phyloP scores from a whole-genome alignment of 257 asterid species.

The Marsdenia floribunda region DNA sequence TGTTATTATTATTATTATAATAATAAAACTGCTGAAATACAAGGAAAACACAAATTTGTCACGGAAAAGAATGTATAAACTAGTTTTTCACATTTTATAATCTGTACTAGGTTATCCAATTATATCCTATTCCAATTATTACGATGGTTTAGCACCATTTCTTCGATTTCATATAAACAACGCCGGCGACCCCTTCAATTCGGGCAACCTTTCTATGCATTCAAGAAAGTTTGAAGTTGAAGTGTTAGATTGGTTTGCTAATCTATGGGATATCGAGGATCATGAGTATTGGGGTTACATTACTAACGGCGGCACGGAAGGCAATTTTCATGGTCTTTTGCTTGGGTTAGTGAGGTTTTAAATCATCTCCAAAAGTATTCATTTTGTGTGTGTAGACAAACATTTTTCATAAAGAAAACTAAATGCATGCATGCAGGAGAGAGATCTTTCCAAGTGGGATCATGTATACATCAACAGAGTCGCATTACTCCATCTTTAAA shows the following conservation, averaged over 20 bases:
- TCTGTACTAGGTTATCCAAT: constrained; percentile 21
- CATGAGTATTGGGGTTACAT: constrained; percentile 27
- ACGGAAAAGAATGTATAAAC: no score
- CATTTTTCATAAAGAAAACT: no score
- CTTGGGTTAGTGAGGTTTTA: constrained; percentile 16
- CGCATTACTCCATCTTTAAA: background rate
- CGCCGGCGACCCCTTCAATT: constrained; percentile 28
- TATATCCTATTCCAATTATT: background rate
- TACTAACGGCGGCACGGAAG: constrained; percentile 29
- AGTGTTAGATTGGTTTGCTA: constrained; percentile 27
- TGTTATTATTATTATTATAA: no score
- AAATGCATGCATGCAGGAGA: background rate
- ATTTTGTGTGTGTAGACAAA: no score
- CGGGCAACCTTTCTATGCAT: constrained; percentile 16
- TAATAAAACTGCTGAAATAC: no score
- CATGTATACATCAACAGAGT: background rate
- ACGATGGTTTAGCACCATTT: constrained; percentile 18
- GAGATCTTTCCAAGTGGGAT: background rate
- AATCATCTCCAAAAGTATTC: no score
- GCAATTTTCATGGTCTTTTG: constrained; percentile 27
- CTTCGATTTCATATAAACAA: constrained; percentile 24
- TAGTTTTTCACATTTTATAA: no score
- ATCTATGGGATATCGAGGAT: constrained; percentile 20
- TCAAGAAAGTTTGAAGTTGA: constrained; percentile 28
- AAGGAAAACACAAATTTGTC: no score